Evolutionary conservation across 345 rosid species (phyloP).

Genomic region (Eucalyptus erythrocorys): DNA sequence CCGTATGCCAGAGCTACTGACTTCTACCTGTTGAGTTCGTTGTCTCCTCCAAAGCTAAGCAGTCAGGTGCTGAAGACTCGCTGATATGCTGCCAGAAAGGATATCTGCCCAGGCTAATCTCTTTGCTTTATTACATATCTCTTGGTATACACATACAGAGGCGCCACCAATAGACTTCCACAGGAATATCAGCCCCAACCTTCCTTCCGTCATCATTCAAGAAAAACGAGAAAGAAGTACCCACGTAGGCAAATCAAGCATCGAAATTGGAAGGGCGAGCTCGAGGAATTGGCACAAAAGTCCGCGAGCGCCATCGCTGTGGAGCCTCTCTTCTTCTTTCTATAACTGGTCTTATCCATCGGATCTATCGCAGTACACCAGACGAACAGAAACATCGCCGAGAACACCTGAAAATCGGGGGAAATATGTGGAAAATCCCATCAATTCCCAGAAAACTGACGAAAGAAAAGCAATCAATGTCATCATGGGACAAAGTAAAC

Average conservation of each 20-base stretch:
- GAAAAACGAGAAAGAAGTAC: too few species aligned
- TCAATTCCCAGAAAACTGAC: background rate
- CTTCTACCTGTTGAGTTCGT: background rate
- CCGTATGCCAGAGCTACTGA: too few species aligned
- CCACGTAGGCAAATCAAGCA: too few species aligned
- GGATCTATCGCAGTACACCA: slow-evolving; percentile 84
- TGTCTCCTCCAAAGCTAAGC: background rate
- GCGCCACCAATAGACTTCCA: background rate
- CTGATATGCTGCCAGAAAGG: accelerated
- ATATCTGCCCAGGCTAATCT: background rate
- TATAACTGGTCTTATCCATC: slow-evolving; percentile 63
- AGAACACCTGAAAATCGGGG: slow-evolving; percentile 39
- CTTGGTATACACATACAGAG: background rate
- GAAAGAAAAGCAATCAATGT: background rate
- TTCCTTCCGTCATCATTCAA: too few species aligned
- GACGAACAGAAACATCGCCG: slow-evolving; percentile 58
- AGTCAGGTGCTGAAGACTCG: background rate
- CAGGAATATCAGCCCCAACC: background rate
- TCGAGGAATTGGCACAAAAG: too few species aligned
- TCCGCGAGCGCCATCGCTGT: too few species aligned
- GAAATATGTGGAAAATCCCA: background rate
- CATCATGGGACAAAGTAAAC: background rate
- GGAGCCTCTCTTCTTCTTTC: slow-evolving; percentile 34
- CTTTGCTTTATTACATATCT: background rate
- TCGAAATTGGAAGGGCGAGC: too few species aligned